phyloP scores from a whole-genome alignment of 352 stramenopile species.

The Phytophthora litchii region DNA sequence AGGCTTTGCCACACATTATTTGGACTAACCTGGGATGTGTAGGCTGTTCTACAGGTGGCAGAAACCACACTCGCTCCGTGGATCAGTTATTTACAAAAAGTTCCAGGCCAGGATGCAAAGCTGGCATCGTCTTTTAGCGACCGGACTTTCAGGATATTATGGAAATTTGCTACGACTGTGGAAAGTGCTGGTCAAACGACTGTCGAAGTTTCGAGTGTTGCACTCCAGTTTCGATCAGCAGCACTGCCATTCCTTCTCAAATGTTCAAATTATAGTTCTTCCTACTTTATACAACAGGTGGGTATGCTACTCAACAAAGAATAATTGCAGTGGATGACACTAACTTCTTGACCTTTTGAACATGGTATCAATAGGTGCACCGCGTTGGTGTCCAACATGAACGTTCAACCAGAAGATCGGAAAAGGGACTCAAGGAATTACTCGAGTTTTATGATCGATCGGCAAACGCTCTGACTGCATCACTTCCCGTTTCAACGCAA shows the following conservation, averaged over 20 bases:
- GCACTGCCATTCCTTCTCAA: slow-evolving; percentile 70
- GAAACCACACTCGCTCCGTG: slow-evolving; percentile 42
- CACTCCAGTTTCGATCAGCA: slow-evolving; percentile 49
- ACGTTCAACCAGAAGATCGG: slow-evolving; percentile 39
- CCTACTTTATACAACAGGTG: slow-evolving; percentile 72
- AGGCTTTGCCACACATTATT: neutral
- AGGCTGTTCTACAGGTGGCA: slow-evolving; percentile 35
- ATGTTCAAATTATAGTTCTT: slow-evolving; percentile 63
- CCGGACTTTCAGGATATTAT: slow-evolving; percentile 70
- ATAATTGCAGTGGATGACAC: neutral
- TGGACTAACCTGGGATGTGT: slow-evolving; percentile 12
- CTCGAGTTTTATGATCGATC: slow-evolving; percentile 50
- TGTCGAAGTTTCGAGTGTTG: slow-evolving; percentile 13
- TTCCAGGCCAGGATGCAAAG: slow-evolving; percentile 54
- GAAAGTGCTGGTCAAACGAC: slow-evolving; percentile 32
- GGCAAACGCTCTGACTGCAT: slow-evolving; percentile 28
- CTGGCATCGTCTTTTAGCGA: slow-evolving; percentile 66
- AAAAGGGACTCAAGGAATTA: slow-evolving; percentile 33
- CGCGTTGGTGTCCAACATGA: slow-evolving; percentile 71
- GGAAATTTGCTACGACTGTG: slow-evolving; percentile 58
- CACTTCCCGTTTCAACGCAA: slow-evolving; percentile 13
- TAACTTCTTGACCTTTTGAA: slow-evolving; percentile 2
- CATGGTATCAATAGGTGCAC: slow-evolving; percentile 42
- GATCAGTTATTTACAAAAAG: slow-evolving; percentile 56
- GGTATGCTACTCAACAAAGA: neutral